These are phyloP conservation scores for Cryomyces minteri DNA, from an alignment of 495 filamentous ascomycete genomes.

Conservation along the genomic window DNA sequence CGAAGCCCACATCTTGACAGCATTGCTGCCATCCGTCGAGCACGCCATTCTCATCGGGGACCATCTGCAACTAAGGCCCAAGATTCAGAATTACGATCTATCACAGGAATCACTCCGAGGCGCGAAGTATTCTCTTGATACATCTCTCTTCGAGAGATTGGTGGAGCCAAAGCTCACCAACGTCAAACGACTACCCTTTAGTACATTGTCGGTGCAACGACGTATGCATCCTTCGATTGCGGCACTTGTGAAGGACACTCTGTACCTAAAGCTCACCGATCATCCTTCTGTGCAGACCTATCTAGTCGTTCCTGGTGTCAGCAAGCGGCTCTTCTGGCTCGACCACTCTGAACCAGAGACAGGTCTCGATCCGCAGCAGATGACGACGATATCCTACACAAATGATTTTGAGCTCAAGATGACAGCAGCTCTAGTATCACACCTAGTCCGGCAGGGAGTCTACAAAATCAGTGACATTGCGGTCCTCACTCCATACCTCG, in stretches of 20 bases:
- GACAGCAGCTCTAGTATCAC: constrained; percentile 42
- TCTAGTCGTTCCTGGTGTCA: constrained; percentile 46
- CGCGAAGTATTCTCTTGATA: constrained; percentile 39
- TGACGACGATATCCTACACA: constrained; percentile 35
- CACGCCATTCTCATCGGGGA: constrained; percentile 66
- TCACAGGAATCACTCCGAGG: constrained; percentile 37
- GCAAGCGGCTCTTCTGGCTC: constrained; percentile 52
- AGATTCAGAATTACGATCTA: constrained; percentile 45
- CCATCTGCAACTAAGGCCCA: constrained; percentile 53
- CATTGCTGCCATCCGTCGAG: constrained; percentile 49
- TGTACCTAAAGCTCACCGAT: constrained; percentile 50
- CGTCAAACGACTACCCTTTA: constrained; percentile 28
- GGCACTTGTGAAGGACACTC: constrained; percentile 33
- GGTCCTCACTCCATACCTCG: constrained; percentile 60
- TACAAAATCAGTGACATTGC: constrained; percentile 56
- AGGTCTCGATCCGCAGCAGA: constrained; percentile 15
- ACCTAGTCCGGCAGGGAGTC: constrained; percentile 51
- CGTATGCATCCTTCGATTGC: constrained; percentile 64
- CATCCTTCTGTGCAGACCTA: constrained; percentile 28
- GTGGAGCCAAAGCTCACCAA: constrained; percentile 24
- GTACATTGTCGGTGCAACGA: constrained; percentile 44
- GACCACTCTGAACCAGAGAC: constrained; percentile 44
- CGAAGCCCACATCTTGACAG: constrained; percentile 49
- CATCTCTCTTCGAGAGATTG: constrained; percentile 52
- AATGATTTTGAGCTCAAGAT: constrained; percentile 55